Evolutionary conservation across 768 basidiomycete species (phyloP), one percentile per base, ranked within the genome.

Genomic region (Hypholoma fasciculare): DNA sequence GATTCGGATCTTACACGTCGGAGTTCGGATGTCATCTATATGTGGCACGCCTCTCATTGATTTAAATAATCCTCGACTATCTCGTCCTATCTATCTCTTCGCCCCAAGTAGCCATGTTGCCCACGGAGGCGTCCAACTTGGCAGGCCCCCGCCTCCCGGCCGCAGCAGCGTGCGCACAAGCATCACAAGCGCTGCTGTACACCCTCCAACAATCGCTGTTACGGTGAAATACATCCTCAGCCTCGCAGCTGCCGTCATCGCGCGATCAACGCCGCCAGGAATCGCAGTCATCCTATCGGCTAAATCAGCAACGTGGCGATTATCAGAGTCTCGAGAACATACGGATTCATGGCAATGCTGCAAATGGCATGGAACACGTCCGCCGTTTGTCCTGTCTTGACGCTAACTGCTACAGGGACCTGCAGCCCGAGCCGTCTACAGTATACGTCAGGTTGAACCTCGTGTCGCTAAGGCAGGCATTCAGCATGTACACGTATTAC

Each of bases 371-470:
- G 88, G 79, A 92, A 96, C 17, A 96, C 87, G 68, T 93, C 92
- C 26, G 92, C 92, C 11, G 81, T 87, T 70, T 94, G 90, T 47
- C 86, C 90, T 3, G 87, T 87, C 73, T 89, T 90, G 44, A 96
- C 88, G 71, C 93, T 96, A 27, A 98, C 94, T 2, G 96, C 88
- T 46, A 98, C 94, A 26, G 96, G 96, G 4, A 96, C 94, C 61
- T 90, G 92, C n/a, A 99, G 78, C 8, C 87, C 85, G 51, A 98
- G 74, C 59, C 94, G 81, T 69, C 95, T 80, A 70, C 94, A 96
- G 69, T 99, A 99, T 12, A 96, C 94, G 68, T 98, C 96, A 38
- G 96, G 96, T 68, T 99, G 96, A 19, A 98, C 96, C 78, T 99
- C 96, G 71, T 98, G 96, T 70, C 96, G 81, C 90, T 97, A 17